Base-by-base conservation (phyloP, 2,329 filamentous ascomycete species). In the Stagonosporopsis rhizophila region DNA sequence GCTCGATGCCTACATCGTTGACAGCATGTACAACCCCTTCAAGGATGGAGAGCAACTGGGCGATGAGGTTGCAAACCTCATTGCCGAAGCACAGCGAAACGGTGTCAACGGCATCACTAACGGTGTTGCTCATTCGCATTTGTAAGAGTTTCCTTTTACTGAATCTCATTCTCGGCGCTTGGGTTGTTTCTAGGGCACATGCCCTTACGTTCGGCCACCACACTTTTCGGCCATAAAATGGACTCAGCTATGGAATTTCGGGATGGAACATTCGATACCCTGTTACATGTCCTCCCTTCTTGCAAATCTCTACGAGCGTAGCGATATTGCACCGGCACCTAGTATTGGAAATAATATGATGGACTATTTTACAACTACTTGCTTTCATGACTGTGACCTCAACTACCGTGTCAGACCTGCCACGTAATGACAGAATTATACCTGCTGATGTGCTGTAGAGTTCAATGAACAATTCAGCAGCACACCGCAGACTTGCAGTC, bases 1-100 rank as follows among this genome's bases (percentile, higher is more conserved):
- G 72, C 89, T 91, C 82, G 78, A 87, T 58, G 86, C 88, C 74
- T 92, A 88, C 85, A 81, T 83, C 62, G 72, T 75, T 55, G 64
- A 77, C 58, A 70, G 77, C 47, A 83, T 83, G 81, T 83, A 83
- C 67, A 77, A 83, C 63, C 81, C 81, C 17, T 80, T 80, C 68
- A 77, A 70, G 32, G 80, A 81, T 67, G 64, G 71, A 41, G 72
- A 78, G 58, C 76, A 74, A 61, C 65, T 79, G 32, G 68, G 73
- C 30, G 68, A 74, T 30, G 75, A 79, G 66, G 65, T 79, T n/a
- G 62, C 63, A 17, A 64, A 72, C 32, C 59, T 75, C 25, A 52
- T 74, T 28, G 56, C 69, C n/a, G 59, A 60, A 23, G 62, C 66
- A 27, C 53, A 61, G 37, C 52, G 60, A 34, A 70, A 71, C 44